Conservation (phyloP, 768 basidiomycete genomes). For the Suillus alpinus region DNA sequence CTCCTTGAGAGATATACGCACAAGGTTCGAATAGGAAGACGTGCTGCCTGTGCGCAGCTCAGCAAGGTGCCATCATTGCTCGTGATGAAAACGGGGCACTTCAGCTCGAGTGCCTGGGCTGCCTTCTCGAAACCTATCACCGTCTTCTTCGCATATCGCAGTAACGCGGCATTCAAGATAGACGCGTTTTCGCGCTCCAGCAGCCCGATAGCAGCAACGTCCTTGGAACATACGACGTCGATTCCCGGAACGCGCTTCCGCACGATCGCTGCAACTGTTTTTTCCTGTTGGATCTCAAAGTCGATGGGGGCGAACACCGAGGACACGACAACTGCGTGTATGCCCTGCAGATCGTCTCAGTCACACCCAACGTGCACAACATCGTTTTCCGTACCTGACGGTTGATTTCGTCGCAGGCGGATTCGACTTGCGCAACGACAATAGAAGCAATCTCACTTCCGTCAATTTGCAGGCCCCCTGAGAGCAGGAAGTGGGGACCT, state of each 20-base stretch:
- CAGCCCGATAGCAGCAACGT: constrained; percentile 57
- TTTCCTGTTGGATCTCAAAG: constrained; percentile 43
- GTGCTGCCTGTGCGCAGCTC: constrained; percentile 45
- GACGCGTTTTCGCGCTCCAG: constrained; percentile 67
- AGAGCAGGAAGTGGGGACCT: constrained; percentile 33
- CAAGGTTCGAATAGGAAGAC: constrained; percentile 62
- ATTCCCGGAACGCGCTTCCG: constrained; percentile 36
- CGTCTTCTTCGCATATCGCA: constrained; percentile 55
- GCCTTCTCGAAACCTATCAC: constrained; percentile 53
- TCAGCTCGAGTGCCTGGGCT: constrained; percentile 43
- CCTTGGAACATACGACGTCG: constrained; percentile 52
- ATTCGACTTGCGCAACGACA: constrained; percentile 41
- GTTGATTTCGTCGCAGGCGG: constrained; percentile 41
- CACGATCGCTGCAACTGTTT: constrained; percentile 42
- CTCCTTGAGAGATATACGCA: constrained; percentile 20
- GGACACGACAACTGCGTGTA: constrained; percentile 40
- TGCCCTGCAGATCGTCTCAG: constrained; percentile 11
- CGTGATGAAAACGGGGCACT: constrained; percentile 54
- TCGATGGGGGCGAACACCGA: constrained; percentile 52
- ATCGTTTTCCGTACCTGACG: constrained; percentile 16
- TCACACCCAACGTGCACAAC: background rate
- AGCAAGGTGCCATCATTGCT: constrained; percentile 60
- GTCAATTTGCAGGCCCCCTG: constrained; percentile 46
- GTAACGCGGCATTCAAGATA: constrained; percentile 65
- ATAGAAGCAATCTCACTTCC: constrained; percentile 43